These are phyloP conservation scores for Oryza longistaminata DNA, from an alignment of 176 grass and related monocot genomes.

Conservation along the genomic window DNA sequence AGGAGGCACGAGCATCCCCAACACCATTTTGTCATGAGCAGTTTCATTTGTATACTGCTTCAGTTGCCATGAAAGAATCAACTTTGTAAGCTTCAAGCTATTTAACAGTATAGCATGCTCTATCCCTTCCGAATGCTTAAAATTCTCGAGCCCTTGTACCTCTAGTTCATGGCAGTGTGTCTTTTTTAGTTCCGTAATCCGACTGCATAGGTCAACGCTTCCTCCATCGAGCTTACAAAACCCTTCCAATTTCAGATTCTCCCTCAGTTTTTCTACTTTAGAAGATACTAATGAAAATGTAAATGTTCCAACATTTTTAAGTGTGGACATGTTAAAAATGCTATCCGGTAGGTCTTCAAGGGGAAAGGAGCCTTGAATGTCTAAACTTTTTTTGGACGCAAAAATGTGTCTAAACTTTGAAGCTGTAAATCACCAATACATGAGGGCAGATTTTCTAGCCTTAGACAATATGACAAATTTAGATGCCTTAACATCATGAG, in stretches of 20 bases:
- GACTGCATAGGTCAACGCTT: not conserved
- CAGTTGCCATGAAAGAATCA: not conserved
- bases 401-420: not conserved
- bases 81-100: not conserved
- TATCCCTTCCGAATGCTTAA: not conserved
- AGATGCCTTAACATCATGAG: not conserved
- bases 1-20: not conserved
- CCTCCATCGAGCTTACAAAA: not conserved
- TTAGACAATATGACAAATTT: not conserved
- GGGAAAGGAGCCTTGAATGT: not conserved
- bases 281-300: fast-evolving
- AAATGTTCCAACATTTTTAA: not conserved
- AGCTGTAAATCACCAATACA: not conserved
- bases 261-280: not conserved
- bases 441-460: not conserved
- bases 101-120: not conserved
- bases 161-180: not conserved
- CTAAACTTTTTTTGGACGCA: no score
- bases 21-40: not conserved
- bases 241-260: not conserved
- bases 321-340: not conserved
- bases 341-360: not conserved
- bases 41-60: not conserved
- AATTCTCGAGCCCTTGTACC: not conserved
- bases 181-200: not conserved